Evolutionary conservation across 164 flowering plant genomes (phyloP).

Genomic region (Kalanchoe fedtschenkoi): DNA sequence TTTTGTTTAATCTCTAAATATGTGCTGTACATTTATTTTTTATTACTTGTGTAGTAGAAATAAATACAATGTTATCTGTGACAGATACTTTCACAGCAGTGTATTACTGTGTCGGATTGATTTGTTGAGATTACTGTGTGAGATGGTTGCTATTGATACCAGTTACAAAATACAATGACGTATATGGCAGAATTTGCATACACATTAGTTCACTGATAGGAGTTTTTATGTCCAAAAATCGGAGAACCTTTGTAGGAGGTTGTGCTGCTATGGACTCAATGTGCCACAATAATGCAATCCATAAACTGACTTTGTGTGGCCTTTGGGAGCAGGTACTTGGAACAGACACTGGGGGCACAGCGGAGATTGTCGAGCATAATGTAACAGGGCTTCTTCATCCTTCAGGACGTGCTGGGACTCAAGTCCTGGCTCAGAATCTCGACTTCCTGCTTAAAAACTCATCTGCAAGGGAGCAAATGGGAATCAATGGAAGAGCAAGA

Average conservation of each 20-base stretch:
- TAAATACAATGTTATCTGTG: too few species aligned
- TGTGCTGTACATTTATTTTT: not conserved
- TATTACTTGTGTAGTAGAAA: not conserved
- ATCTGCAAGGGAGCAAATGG: slow-evolving; percentile 57
- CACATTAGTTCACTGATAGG: too few species aligned
- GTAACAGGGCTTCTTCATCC: slow-evolving; percentile 89
- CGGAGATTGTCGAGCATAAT: slow-evolving; percentile 80
- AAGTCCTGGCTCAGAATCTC: slow-evolving; percentile 54
- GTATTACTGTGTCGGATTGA: not conserved
- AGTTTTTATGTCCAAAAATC: not conserved
- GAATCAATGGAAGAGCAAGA: slow-evolving; percentile 55
- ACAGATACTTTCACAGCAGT: too few species aligned
- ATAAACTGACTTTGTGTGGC: not conserved
- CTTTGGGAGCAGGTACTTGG: slow-evolving; percentile 65
- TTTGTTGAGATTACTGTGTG: not conserved
- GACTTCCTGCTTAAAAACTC: slow-evolving; percentile 54
- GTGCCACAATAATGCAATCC: not conserved
- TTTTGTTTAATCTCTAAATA: slow-evolving; percentile 4
- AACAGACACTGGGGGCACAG: slow-evolving; percentile 94
- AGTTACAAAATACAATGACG: not conserved
- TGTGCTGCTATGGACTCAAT: not conserved
- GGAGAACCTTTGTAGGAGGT: not conserved
- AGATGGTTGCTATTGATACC: not conserved
- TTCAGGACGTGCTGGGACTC: slow-evolving; percentile 56
- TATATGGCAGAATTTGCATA: not conserved